phyloP scores from a whole-genome alignment of 2,329 filamentous ascomycete genomes.

The Arthrobotrys iridis region DNA sequence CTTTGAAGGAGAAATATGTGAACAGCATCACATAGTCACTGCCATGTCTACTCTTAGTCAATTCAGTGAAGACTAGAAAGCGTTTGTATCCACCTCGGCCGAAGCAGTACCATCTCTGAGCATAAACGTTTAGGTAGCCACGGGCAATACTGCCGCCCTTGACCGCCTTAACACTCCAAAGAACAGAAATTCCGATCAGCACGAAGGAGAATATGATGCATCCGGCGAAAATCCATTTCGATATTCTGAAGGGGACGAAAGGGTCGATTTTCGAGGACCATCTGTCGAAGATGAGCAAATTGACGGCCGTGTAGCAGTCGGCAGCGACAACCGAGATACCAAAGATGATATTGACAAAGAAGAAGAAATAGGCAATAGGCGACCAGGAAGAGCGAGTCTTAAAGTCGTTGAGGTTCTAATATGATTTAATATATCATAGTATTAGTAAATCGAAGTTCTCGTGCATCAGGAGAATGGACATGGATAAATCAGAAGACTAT shows the following conservation, averaged over 20 bases:
- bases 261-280: conserved; percentile 88
- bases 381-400: conserved; percentile 52
- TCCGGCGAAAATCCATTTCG: conserved; percentile 93
- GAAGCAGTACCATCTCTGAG: conserved; percentile 83
- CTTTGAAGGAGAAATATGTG: conserved; percentile 82
- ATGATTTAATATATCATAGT: not conserved
- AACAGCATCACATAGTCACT: conserved; percentile 90
- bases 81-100: conserved; percentile 81
- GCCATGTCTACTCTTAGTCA: conserved; percentile 91
- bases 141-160: conserved; percentile 85
- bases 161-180: conserved; percentile 83
- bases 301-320: conserved; percentile 82
- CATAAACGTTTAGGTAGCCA: conserved; percentile 88
- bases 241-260: conserved; percentile 77
- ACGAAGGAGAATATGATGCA: conserved; percentile 92
- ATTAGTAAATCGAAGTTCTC: too few species aligned
- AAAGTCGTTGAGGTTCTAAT: conserved; percentile 50
- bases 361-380: conserved; percentile 50
- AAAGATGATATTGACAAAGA: conserved; percentile 49
- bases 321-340: conserved; percentile 39
- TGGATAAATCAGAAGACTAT: not conserved
- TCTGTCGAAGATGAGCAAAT: conserved; percentile 84
- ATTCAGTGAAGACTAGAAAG: conserved; percentile 89
- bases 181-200: conserved; percentile 80
- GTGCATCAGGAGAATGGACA: too few species aligned